These are phyloP conservation scores for Euphorbia celastroides DNA, from an alignment of 441 rosid genomes.

Conservation along the genomic window DNA sequence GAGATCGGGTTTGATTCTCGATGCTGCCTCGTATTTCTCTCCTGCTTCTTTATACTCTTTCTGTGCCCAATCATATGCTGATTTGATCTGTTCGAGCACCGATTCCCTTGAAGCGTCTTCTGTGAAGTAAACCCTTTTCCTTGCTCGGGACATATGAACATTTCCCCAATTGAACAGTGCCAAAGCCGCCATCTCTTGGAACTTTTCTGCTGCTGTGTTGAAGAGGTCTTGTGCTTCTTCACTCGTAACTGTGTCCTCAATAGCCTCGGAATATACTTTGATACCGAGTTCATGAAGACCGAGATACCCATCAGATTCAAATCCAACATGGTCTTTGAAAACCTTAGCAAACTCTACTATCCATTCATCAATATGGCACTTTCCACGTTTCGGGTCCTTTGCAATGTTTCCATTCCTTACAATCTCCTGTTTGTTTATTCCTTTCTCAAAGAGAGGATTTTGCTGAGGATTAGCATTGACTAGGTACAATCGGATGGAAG, in stretches of 20 bases:
- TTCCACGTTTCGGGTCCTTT: constrained; percentile 32
- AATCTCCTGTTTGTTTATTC: constrained; percentile 14
- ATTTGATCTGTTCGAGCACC: constrained; percentile 42
- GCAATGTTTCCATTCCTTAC: constrained; percentile 38
- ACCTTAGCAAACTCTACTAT: constrained; percentile 74
- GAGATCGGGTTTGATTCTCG: constrained; percentile 80
- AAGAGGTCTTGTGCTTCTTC: constrained; percentile 86
- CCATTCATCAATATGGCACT: constrained; percentile 68
- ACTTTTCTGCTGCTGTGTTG: constrained; percentile 67
- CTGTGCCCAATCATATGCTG: constrained; percentile 66
- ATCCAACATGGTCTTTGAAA: constrained; percentile 84
- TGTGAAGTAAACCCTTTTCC: constrained; percentile 57
- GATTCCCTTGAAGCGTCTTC: constrained; percentile 69
- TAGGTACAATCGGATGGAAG: constrained; percentile 60
- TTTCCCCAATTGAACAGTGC: constrained; percentile 98
- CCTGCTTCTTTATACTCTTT: constrained; percentile 68
- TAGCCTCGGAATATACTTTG: constrained; percentile 83
- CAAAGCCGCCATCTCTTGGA: constrained; percentile 96
- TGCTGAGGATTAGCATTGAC: constrained; percentile 56
- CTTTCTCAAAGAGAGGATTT: constrained; percentile 47
- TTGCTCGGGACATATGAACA: constrained; percentile 90
- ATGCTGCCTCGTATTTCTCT: constrained; percentile 67
- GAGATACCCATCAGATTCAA: constrained; percentile 79
- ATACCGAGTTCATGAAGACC: constrained; percentile 88
- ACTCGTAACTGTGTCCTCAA: constrained; percentile 82